Percentiles rank a stretch among this genome's conserved stretches.
These are phyloP conservation scores for Sanghuangporus sanghuang DNA, from an alignment of 1,284 basidiomycete genomes.

Conservation along the genomic window DNA sequence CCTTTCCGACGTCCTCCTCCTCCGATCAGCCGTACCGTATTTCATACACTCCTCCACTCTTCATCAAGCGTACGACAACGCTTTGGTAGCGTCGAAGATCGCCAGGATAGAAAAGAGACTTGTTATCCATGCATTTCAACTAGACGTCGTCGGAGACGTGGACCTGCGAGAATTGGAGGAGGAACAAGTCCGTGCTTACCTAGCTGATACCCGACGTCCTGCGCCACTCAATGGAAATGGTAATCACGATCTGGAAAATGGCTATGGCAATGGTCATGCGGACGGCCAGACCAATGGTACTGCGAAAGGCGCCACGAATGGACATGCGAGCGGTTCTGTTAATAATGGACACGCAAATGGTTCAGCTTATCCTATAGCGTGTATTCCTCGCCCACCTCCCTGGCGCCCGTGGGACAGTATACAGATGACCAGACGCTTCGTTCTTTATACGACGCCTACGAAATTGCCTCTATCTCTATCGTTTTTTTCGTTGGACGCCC, in stretches of 20 bases:
- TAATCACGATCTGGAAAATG: slow-evolving; percentile 20
- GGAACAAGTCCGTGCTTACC: slow-evolving; percentile 52
- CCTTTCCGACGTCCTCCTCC: slow-evolving; percentile 52
- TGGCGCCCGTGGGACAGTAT: slow-evolving; percentile 18
- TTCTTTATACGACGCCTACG: slow-evolving; percentile 49
- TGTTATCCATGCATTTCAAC: slow-evolving; percentile 81
- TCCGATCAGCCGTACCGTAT: slow-evolving; percentile 54
- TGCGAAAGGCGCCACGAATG: neutral
- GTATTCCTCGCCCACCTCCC: slow-evolving; percentile 1
- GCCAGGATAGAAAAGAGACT: slow-evolving; percentile 53
- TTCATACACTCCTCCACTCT: slow-evolving; percentile 58
- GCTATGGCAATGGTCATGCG: slow-evolving; percentile 25
- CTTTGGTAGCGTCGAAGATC: slow-evolving; percentile 62
- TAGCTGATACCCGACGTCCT: slow-evolving; percentile 39
- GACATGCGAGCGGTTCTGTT: slow-evolving; percentile 28
- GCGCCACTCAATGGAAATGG: slow-evolving; percentile 26
- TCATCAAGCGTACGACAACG: slow-evolving; percentile 69
- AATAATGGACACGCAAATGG: slow-evolving; percentile 28
- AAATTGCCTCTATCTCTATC: slow-evolving; percentile 59
- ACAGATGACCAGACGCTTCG: slow-evolving; percentile 21
- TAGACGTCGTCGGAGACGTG: slow-evolving; percentile 28
- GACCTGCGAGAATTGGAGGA: slow-evolving; percentile 49
- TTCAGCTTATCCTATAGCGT: neutral
- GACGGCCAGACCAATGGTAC: slow-evolving; percentile 18
- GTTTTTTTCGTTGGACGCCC: slow-evolving; percentile 58